phyloP scores from a whole-genome alignment of 2,329 filamentous ascomycete genomes.

The Aspergillus thermomutatus region DNA sequence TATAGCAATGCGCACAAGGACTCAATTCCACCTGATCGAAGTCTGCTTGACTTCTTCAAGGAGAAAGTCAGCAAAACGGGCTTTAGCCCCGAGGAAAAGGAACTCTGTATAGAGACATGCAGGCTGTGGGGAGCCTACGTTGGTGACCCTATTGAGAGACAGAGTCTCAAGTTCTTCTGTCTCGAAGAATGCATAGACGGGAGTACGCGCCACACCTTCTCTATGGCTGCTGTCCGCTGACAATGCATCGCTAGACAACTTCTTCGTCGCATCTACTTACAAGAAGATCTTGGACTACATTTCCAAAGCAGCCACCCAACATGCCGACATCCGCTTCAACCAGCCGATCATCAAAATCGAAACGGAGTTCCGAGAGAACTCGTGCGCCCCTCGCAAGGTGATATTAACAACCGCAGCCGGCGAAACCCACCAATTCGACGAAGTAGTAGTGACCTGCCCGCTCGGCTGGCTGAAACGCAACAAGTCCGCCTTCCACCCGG shows the following conservation, averaged over 20 bases:
- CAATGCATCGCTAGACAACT: slow-evolving; percentile 46
- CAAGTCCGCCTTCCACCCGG: slow-evolving; percentile 43
- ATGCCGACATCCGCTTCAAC: slow-evolving; percentile 49
- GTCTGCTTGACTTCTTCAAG: slow-evolving; percentile 57
- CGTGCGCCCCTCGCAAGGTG: slow-evolving; percentile 37
- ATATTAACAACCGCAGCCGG: slow-evolving; percentile 40
- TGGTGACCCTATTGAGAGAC: slow-evolving; percentile 56
- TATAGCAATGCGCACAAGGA: slow-evolving; percentile 53
- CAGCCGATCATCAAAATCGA: slow-evolving; percentile 42
- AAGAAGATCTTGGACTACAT: slow-evolving; percentile 54
- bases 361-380: slow-evolving; percentile 19
- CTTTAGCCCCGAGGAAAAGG: slow-evolving; percentile 41
- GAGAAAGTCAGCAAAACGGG: slow-evolving; percentile 45
- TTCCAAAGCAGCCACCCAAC: slow-evolving; percentile 45
- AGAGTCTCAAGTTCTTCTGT: slow-evolving; percentile 64
- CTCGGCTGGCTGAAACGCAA: slow-evolving; percentile 54
- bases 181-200: slow-evolving; percentile 65
- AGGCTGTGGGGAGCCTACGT: slow-evolving; percentile 65
- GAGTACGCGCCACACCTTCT: slow-evolving; percentile 32
- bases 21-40: slow-evolving; percentile 50
- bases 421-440: slow-evolving; percentile 43
- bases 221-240: neutral
- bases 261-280: slow-evolving; percentile 62
- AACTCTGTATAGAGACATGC: slow-evolving; percentile 51
- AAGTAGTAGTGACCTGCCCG: slow-evolving; percentile 52